Base-by-base conservation (phyloP, 2,329 filamentous ascomycete species). In the Pseudogymnoascus sp. region DNA sequence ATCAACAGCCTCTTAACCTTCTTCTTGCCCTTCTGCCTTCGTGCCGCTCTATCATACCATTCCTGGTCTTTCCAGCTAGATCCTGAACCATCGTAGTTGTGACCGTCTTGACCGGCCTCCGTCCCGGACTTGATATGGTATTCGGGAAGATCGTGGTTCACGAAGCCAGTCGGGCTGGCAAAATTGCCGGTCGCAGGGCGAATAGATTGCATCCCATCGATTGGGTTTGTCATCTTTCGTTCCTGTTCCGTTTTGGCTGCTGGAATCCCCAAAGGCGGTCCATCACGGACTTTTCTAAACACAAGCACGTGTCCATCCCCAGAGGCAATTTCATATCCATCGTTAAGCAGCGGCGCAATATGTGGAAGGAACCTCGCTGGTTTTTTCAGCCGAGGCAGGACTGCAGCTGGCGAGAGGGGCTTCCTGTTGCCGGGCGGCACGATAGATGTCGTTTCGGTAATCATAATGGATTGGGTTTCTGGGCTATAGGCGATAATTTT, bases 401-500 rank as follows among this genome's bases (percentile, higher is more conserved):
- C 83, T 59, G 88, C 83, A 7, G 83, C 78, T 0, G 87, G 84
- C 0, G 84, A 80, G 21, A 85, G 73, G 0, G 83, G 76, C 0
- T 75, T 71, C 17, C 17, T 33, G n/a, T 82, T 75, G 5, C 73
- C 74, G 59, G 82, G 78, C 0, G 78, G 75, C 1, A 82, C 79
- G 2, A 79, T 74, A 3, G 86, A 87, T 1, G 80, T 83, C 1
- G 85, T 87, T 66, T 88, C 84, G 5, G 84, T 85, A 2, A 80
- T 78, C 46, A 77, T 81, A 68, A 90, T 78, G 11, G 76, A 76
- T 67, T 87, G 80, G 67, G 80, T 85, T 7, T 76, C 77, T 1
- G 83, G 77, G 67, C 90, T 85, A 68, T 87, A 89, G 1, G 84
- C 87, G 5, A 91, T 77, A 35, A 90, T 81, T 71, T 84, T 89